Conservation (phyloP, 169 alveolate genomes). For the Plasmodium ovale region DNA sequence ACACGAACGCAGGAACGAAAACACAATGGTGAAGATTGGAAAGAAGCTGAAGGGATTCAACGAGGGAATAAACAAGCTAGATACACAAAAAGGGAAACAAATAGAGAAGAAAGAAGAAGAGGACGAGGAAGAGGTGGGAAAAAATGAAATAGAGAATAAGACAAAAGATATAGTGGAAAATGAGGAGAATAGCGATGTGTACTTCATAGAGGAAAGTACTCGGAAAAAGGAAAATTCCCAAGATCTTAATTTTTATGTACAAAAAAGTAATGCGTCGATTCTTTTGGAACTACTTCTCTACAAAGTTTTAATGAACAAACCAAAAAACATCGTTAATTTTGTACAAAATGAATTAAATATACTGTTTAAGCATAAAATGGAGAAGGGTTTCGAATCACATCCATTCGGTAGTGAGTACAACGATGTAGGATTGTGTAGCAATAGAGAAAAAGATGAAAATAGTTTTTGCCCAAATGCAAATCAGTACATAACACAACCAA, state of each 20-base stretch:
- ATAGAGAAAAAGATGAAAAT: not conserved
- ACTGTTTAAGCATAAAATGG: not conserved
- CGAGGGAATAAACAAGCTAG: constrained; percentile 21
- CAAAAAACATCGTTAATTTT: constrained; percentile 27
- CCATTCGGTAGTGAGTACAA: not conserved
- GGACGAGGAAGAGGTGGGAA: not conserved
- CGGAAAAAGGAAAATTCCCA: not conserved
- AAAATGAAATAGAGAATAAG: not conserved
- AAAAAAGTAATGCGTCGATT: constrained; percentile 11
- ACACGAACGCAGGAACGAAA: not conserved
- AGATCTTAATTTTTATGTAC: constrained; percentile 19
- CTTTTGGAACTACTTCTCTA: constrained; percentile 38
- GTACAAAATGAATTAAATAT: constrained; percentile 25
- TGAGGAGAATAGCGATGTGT: not conserved
- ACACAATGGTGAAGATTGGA: constrained; percentile 50
- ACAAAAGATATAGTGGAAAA: not conserved
- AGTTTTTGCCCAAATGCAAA: not conserved
- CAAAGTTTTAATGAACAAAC: constrained; percentile 44
- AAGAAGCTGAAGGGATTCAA: constrained; percentile 55
- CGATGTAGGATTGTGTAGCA: not conserved
- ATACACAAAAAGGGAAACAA: constrained; percentile 26
- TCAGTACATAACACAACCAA: not conserved
- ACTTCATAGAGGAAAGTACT: not conserved
- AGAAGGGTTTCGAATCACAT: not conserved
- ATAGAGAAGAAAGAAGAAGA: constrained; percentile 1